A percentile compares a stretch with the other conserved stretches of the same genome.
Conservation (phyloP, 163 green algal species). For the Coccomyxa subellipsoidea region DNA sequence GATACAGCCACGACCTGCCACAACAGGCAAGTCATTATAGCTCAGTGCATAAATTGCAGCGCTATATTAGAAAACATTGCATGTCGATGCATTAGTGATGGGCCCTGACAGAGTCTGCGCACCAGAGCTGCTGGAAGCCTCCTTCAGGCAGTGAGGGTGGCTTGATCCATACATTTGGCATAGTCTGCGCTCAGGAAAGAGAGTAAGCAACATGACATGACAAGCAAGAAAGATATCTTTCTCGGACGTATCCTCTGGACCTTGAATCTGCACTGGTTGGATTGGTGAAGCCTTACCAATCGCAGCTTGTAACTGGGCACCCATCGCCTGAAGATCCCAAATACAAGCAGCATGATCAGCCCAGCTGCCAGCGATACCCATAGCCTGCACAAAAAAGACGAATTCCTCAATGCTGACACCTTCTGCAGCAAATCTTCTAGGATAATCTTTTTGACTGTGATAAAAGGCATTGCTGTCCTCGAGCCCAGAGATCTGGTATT, state of each 20-base stretch:
- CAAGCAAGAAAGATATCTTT: too few species aligned
- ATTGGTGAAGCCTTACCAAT: too few species aligned
- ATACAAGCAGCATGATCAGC: neutral
- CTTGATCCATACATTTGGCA: neutral
- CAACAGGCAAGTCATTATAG: neutral
- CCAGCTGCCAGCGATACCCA: neutral
- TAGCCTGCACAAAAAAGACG: too few species aligned
- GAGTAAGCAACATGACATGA: too few species aligned
- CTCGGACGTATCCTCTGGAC: too few species aligned
- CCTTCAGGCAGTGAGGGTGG: neutral
- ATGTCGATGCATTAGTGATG: too few species aligned
- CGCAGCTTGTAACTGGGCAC: neutral
- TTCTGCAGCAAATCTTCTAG: too few species aligned
- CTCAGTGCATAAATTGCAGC: neutral
- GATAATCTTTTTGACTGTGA: too few species aligned
- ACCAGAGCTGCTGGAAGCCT: slow-evolving; percentile 2
- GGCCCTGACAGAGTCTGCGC: too few species aligned
- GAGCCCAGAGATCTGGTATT: neutral
- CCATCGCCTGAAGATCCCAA: slow-evolving; percentile 1
- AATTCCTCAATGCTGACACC: too few species aligned
- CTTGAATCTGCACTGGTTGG: too few species aligned
- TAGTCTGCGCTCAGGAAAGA: neutral
- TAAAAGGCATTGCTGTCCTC: neutral
- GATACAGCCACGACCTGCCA: slow-evolving; percentile 37
- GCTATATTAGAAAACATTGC: too few species aligned